Evolutionary conservation across 306 rosid species (phyloP).

Genomic region (Nissolia schottii): DNA sequence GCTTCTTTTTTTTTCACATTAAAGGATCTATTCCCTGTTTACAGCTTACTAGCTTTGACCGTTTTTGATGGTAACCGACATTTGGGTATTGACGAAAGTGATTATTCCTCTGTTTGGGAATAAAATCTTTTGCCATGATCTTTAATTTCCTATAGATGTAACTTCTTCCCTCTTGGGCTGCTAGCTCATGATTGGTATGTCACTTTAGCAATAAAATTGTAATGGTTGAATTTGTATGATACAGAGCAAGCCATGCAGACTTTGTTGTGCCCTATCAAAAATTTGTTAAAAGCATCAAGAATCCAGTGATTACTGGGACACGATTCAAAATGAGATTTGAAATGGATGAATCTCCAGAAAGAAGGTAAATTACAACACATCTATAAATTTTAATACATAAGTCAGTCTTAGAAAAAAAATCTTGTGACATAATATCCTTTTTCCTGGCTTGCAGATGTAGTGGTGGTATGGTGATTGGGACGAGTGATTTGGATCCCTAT

Average conservation of each 20-base stretch:
- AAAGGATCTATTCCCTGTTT: too few relatives aligned
- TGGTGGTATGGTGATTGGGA: conserved; percentile 78
- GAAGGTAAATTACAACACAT: conserved; percentile 50
- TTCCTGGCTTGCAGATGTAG: conserved; percentile 59
- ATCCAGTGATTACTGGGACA: conserved; percentile 67
- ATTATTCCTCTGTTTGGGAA: background rate
- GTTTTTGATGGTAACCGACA: background rate
- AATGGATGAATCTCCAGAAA: conserved; percentile 91
- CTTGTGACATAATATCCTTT: conserved; percentile 15
- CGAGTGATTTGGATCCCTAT: conserved; percentile 77
- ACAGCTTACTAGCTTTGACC: background rate
- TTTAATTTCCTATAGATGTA: background rate
- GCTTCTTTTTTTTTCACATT: too few relatives aligned
- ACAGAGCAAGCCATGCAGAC: conserved; percentile 87
- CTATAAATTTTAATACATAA: conserved; percentile 3
- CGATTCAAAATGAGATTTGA: conserved; percentile 84
- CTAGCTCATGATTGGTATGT: background rate
- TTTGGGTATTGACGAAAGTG: background rate
- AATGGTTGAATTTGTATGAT: conserved; percentile 24
- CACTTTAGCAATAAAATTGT: background rate
- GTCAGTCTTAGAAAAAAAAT: background rate
- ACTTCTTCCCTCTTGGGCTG: background rate
- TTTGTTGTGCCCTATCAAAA: conserved; percentile 80
- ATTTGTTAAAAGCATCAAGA: conserved; percentile 61
- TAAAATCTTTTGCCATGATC: background rate